Conservation (phyloP, 1,139 yeast genomes). For the Pichia sp. region DNA sequence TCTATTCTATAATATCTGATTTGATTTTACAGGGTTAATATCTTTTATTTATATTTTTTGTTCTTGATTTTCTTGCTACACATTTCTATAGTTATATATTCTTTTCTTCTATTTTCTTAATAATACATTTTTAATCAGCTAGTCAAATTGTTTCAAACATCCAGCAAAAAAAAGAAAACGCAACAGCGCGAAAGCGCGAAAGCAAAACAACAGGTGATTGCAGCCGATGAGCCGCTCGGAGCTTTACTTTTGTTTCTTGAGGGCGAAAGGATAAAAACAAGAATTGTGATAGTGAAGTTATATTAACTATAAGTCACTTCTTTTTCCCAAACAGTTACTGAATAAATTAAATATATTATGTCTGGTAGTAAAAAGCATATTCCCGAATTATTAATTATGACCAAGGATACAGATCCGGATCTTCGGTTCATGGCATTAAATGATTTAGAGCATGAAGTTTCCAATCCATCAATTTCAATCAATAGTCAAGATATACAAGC, state of each 20-base stretch:
- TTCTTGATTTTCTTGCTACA: not conserved
- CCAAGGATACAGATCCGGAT: slow-evolving; percentile 72
- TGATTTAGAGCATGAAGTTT: slow-evolving; percentile 53
- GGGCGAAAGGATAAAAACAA: not conserved
- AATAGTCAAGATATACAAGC: slow-evolving; percentile 22
- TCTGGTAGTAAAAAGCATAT: slow-evolving; percentile 17
- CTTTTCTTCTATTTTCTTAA: not conserved
- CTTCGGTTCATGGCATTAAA: slow-evolving; percentile 81
- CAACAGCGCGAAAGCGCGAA: too few relatives aligned
- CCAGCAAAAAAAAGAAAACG: too few relatives aligned
- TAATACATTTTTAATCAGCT: not conserved
- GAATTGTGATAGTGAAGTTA: too few relatives aligned
- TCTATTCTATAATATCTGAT: too few relatives aligned
- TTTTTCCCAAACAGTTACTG: not conserved
- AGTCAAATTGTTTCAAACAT: not conserved
- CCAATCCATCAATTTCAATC: slow-evolving; percentile 22
- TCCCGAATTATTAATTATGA: slow-evolving; percentile 41
- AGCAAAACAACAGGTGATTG: not conserved
- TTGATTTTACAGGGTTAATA: not conserved
- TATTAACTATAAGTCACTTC: too few relatives aligned
- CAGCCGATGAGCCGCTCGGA: not conserved
- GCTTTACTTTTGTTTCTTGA: too few relatives aligned
- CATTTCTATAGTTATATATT: not conserved
- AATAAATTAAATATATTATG: not conserved
- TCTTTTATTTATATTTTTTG: not conserved